Evolutionary conservation across 192 early-diverging fungal species (phyloP).

Genomic region (Chytriomyces confervae): DNA sequence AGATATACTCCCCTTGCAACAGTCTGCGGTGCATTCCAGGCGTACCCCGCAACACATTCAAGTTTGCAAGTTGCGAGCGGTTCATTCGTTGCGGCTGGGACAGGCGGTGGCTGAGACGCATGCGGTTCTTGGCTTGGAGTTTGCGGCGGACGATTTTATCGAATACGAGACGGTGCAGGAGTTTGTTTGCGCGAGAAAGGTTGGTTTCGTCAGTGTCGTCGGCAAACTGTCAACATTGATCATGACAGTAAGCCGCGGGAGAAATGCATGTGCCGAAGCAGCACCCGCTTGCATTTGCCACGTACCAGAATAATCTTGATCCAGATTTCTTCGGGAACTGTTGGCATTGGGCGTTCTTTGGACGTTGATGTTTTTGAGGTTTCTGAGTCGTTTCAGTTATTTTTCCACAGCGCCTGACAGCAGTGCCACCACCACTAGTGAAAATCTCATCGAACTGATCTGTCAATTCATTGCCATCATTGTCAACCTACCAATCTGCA

Average conservation of each 20-base stretch:
- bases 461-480: background rate
- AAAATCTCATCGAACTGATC: too few relatives aligned
- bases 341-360: background rate
- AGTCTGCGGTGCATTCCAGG: conserved; percentile 12
- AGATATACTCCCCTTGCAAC: conserved; percentile 7
- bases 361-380: too few relatives aligned
- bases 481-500: background rate
- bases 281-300: too few relatives aligned
- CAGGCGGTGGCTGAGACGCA: background rate
- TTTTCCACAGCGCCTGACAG: too few relatives aligned
- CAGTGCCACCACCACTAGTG: too few relatives aligned
- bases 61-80: conserved; percentile 6
- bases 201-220: background rate
- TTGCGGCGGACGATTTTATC: conserved; percentile 7
- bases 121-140: background rate
- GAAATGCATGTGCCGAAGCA: too few relatives aligned
- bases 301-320: conserved; percentile 16
- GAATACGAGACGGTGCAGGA: conserved; percentile 8
- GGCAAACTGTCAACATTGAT: background rate
- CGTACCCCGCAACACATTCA: conserved; percentile 8
- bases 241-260: background rate
- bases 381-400: too few relatives aligned
- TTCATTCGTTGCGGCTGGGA: background rate
- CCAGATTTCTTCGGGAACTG: conserved; percentile 20
- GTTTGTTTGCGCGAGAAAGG: background rate